These are phyloP conservation scores for Mallotus repandus DNA, from an alignment of 441 rosid genomes.

Conservation along the genomic window DNA sequence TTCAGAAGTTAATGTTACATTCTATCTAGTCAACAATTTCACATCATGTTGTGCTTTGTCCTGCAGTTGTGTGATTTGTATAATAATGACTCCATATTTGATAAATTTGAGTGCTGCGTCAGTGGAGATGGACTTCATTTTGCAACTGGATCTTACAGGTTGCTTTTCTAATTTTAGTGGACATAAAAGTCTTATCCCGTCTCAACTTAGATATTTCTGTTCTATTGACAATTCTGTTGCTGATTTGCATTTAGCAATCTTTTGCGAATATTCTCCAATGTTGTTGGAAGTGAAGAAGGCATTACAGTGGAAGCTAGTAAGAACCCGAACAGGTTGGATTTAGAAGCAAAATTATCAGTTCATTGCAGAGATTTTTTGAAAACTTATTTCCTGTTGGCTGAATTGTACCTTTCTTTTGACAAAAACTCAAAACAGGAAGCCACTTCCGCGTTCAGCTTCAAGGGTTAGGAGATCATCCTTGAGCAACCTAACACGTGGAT, in stretches of 20 bases:
- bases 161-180: slow-evolving; percentile 16
- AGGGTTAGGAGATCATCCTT: slow-evolving; percentile 59
- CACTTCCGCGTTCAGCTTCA: slow-evolving; percentile 34
- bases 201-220: slow-evolving; percentile 11
- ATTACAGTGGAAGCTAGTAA: slow-evolving; percentile 53
- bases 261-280: slow-evolving; percentile 52
- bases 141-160: slow-evolving; percentile 85
- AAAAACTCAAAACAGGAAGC: slow-evolving; percentile 38
- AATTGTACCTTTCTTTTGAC: neutral
- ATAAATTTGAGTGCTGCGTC: slow-evolving; percentile 69
- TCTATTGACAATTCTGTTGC: slow-evolving; percentile 21
- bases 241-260: slow-evolving; percentile 45
- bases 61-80: slow-evolving; percentile 66
- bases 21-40: neutral
- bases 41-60: slow-evolving; percentile 12
- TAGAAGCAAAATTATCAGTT: neutral
- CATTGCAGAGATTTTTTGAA: neutral
- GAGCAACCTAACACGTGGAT: slow-evolving; percentile 56
- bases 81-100: slow-evolving; percentile 64
- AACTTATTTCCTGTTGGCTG: neutral
- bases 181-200: slow-evolving; percentile 11
- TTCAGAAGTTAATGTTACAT: neutral
- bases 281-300: slow-evolving; percentile 47
- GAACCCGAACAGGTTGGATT: slow-evolving; percentile 47
- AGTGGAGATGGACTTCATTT: slow-evolving; percentile 60